phyloP scores from a whole-genome alignment of 2,329 filamentous ascomycete genomes.

The Exophiala xenobiotica region DNA sequence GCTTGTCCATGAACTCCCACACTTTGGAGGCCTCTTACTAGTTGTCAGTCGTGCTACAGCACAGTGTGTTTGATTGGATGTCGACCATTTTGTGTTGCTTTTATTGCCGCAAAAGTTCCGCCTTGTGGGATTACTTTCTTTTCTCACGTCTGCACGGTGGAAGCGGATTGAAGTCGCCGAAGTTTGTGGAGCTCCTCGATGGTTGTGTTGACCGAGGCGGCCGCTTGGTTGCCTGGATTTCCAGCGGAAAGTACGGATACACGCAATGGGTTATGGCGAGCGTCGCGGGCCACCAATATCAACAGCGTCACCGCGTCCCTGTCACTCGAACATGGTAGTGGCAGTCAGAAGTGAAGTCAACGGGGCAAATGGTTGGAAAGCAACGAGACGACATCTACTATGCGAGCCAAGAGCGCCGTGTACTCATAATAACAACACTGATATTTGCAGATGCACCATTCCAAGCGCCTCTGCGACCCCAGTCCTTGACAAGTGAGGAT shows the following conservation, averaged over 20 bases:
- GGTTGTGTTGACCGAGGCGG: neutral
- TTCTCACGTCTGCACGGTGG: conserved; percentile 9
- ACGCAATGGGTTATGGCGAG: conserved; percentile 11
- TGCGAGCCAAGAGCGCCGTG: conserved; percentile 18
- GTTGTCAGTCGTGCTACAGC: conserved; percentile 15
- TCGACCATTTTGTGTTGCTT: conserved; percentile 4
- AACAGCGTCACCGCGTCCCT: neutral
- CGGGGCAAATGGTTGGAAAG: conserved; percentile 3
- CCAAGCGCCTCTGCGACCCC: conserved; percentile 9
- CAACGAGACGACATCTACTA: conserved; percentile 20
- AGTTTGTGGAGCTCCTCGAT: neutral
- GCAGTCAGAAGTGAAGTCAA: neutral
- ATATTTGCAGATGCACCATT: conserved; percentile 5
- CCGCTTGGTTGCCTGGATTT: neutral
- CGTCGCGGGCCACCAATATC: too few species aligned
- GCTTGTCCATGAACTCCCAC: conserved; percentile 9
- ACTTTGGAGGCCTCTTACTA: conserved; percentile 7
- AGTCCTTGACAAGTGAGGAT: too few species aligned
- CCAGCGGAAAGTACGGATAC: neutral
- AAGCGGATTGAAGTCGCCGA: neutral
- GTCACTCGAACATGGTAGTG: neutral
- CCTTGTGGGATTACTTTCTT: conserved; percentile 14
- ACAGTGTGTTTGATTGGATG: conserved; percentile 5
- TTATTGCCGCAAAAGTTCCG: conserved; percentile 24
- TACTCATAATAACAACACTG: conserved; percentile 26